Conservation (phyloP, 75 land plant species). For the Azolla pinnata region DNA sequence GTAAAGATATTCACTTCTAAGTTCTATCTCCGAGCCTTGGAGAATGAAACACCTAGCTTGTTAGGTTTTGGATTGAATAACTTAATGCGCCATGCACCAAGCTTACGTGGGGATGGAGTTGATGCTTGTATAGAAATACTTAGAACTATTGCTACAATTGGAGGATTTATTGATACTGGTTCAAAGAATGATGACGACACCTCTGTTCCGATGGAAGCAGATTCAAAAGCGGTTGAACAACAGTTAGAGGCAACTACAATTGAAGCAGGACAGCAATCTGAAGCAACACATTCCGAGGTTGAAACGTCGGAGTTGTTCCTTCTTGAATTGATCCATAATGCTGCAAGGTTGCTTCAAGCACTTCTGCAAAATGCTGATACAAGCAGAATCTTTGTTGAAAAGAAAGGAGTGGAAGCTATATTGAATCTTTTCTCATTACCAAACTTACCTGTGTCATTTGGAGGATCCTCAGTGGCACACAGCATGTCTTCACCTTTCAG, state of each 20-base stretch:
- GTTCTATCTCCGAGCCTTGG: slow-evolving; percentile 52
- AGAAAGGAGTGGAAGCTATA: slow-evolving; percentile 79
- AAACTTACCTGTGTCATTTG: slow-evolving; percentile 71
- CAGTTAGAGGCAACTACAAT: slow-evolving; percentile 22
- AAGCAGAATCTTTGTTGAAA: slow-evolving; percentile 85
- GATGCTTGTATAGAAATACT: slow-evolving; percentile 68
- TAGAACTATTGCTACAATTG: slow-evolving; percentile 38
- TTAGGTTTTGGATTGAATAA: slow-evolving; percentile 73
- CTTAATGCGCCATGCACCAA: slow-evolving; percentile 68
- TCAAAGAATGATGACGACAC: slow-evolving; percentile 18
- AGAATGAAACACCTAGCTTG: slow-evolving; percentile 62
- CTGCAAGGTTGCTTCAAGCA: slow-evolving; percentile 80
- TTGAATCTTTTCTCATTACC: slow-evolving; percentile 72
- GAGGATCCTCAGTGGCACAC: slow-evolving; percentile 83
- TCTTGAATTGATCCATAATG: slow-evolving; percentile 75
- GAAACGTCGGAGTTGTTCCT: slow-evolving; percentile 55
- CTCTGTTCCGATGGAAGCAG: slow-evolving; percentile 67
- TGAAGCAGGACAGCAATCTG: slow-evolving; percentile 26
- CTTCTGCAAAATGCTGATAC: slow-evolving; percentile 85
- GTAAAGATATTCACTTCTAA: slow-evolving; percentile 47
- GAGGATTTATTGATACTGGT: slow-evolving; percentile 24
- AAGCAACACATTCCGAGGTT: slow-evolving; percentile 15
- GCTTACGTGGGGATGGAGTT: slow-evolving; percentile 54
- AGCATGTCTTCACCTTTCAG: slow-evolving; percentile 84
- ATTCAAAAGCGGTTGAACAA: slow-evolving; percentile 36